Evolutionary conservation across 2,329 filamentous ascomycete genomes (phyloP).

Genomic region (Ophiostoma sp.): DNA sequence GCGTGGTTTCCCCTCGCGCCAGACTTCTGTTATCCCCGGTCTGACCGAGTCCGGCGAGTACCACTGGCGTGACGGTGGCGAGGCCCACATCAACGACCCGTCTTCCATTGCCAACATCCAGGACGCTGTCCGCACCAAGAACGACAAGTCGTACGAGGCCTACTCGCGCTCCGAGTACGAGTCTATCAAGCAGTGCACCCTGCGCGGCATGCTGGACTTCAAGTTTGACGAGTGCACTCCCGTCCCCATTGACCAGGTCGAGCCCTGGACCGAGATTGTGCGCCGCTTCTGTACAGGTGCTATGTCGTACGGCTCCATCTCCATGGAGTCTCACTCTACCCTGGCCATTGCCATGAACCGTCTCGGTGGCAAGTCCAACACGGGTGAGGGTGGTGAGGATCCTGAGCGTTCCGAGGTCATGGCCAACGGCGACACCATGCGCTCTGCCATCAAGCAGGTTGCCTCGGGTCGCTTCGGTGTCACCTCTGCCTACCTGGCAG

Average conservation of each 20-base stretch:
- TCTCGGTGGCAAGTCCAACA: slow-evolving; percentile 94
- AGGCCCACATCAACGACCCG: slow-evolving; percentile 92
- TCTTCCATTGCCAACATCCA: slow-evolving; percentile 94
- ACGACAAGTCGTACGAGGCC: slow-evolving; percentile 96
- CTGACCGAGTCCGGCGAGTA: slow-evolving; percentile 93
- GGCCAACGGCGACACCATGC: slow-evolving; percentile 92
- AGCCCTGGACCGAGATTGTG: slow-evolving; percentile 97
- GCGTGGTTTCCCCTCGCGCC: slow-evolving; percentile 77
- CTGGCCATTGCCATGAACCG: slow-evolving; percentile 95
- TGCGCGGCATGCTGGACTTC: slow-evolving; percentile 91
- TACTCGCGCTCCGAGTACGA: slow-evolving; percentile 92
- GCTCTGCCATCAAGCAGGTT: slow-evolving; percentile 95
- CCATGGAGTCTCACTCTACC: slow-evolving; percentile 96
- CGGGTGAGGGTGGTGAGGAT: slow-evolving; percentile 94
- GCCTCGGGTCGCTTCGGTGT: slow-evolving; percentile 95
- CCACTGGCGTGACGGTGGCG: slow-evolving; percentile 95
- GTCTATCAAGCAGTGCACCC: slow-evolving; percentile 92
- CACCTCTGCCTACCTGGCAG: slow-evolving; percentile 87
- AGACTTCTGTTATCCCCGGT: slow-evolving; percentile 70
- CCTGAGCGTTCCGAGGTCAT: slow-evolving; percentile 80
- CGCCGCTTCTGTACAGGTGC: slow-evolving; percentile 93
- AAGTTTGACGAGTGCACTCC: slow-evolving; percentile 81
- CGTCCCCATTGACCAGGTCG: slow-evolving; percentile 92
- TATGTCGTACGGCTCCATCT: slow-evolving; percentile 98
- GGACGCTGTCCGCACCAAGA: slow-evolving; percentile 92